phyloP scores from a whole-genome alignment of 352 stramenopile species.

The Phytophthora cactorum region DNA sequence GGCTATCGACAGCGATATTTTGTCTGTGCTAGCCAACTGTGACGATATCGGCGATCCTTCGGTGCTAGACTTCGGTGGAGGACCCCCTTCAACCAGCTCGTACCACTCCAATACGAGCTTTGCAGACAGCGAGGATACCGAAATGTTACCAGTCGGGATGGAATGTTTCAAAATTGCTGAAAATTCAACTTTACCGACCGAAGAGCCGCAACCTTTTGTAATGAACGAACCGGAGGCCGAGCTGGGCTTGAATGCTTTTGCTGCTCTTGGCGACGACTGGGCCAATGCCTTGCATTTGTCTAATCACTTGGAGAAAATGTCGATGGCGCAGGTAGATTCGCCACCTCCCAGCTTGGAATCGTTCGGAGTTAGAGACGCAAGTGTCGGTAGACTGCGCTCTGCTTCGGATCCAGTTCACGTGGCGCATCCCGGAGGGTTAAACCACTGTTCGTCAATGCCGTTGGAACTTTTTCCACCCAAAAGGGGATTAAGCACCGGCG shows the following conservation, averaged over 20 bases:
- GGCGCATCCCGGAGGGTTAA: constrained; percentile 10
- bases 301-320: constrained; percentile 73
- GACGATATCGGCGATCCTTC: constrained; percentile 43
- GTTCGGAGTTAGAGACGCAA: constrained; percentile 10
- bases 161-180: constrained; percentile 56
- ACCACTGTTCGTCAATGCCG: constrained; percentile 27
- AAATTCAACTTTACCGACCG: constrained; percentile 12
- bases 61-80: constrained; percentile 23
- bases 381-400: constrained; percentile 21
- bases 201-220: constrained; percentile 10
- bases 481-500: neutral
- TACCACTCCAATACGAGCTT: constrained; percentile 42
- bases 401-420: constrained; percentile 29
- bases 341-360: constrained; percentile 17
- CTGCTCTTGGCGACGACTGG: constrained; percentile 35
- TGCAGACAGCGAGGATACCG: constrained; percentile 35
- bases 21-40: constrained; percentile 48
- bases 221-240: constrained; percentile 31
- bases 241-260: constrained; percentile 33
- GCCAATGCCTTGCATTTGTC: constrained; percentile 56
- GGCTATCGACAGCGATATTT: constrained; percentile 78
- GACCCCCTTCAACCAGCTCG: constrained; percentile 22
- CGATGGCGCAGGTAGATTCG: constrained; percentile 43
- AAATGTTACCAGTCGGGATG: constrained; percentile 47
- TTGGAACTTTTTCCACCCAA: constrained; percentile 6